phyloP scores from a whole-genome alignment of 192 early-diverging fungal genomes.

The Ambispora gerdemannii region DNA sequence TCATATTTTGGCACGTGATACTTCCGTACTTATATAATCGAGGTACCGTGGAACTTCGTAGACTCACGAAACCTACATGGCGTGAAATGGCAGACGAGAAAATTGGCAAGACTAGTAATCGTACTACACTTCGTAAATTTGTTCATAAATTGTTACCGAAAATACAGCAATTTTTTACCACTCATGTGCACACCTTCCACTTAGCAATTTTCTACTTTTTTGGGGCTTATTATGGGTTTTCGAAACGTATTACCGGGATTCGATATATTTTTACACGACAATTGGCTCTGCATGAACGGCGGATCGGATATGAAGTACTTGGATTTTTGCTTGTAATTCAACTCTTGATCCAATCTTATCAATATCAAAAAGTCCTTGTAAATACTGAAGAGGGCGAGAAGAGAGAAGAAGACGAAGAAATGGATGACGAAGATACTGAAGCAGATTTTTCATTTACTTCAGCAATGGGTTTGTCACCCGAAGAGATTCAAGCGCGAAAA shows the following conservation, averaged over 20 bases:
- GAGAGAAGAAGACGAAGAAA: conserved; percentile 5
- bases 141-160: conserved; percentile 38
- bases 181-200: conserved; percentile 61
- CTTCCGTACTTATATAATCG: conserved; percentile 45
- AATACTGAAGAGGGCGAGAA: neutral
- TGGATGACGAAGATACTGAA: conserved; percentile 31
- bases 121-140: conserved; percentile 14
- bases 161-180: conserved; percentile 46
- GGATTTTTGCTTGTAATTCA: conserved; percentile 78
- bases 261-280: conserved; percentile 83
- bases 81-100: conserved; percentile 27
- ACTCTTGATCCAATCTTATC: conserved; percentile 56
- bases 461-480: conserved; percentile 34
- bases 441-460: conserved; percentile 20
- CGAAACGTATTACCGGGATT: conserved; percentile 76
- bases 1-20: conserved; percentile 45
- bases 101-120: conserved; percentile 28
- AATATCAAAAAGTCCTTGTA: conserved; percentile 34
- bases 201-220: conserved; percentile 87
- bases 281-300: conserved; percentile 69
- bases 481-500: conserved; percentile 52
- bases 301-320: conserved; percentile 78
- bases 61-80: conserved; percentile 32
- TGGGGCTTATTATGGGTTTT: conserved; percentile 76
- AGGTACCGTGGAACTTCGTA: conserved; percentile 36